Conservation (phyloP, 768 basidiomycete species). For the Trichaptum fuscoviolaceum region DNA sequence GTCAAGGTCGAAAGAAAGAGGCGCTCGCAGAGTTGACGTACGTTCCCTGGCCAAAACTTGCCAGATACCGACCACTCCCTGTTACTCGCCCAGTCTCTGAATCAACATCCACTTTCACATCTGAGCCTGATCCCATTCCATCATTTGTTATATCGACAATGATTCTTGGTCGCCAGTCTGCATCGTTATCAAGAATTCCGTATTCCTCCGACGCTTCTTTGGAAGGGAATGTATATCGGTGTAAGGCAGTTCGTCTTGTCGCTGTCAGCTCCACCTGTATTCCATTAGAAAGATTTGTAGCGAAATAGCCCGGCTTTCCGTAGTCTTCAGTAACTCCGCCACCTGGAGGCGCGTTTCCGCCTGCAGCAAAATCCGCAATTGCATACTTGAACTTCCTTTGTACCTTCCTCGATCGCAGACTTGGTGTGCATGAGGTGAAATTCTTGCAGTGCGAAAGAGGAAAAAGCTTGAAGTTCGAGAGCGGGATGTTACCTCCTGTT, state of each 20-base stretch:
- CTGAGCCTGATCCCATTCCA: conserved; percentile 56
- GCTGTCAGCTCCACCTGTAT: conserved; percentile 70
- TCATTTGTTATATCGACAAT: conserved; percentile 65
- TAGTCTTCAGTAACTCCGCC: background rate
- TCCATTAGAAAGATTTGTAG: conserved; percentile 57
- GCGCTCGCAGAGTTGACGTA: background rate
- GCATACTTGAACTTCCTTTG: conserved; percentile 45
- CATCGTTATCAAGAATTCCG: background rate
- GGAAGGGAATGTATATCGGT: conserved; percentile 62
- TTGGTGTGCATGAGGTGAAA: conserved; percentile 60
- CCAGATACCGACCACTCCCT: conserved; percentile 55
- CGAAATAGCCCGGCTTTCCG: conserved; percentile 54
- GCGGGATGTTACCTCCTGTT: conserved; percentile 36
- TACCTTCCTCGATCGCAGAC: conserved; percentile 47
- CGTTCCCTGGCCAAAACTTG: conserved; percentile 37
- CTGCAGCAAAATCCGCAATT: conserved; percentile 40
- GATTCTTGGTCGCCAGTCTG: conserved; percentile 54
- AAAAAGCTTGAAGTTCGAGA: conserved; percentile 64
- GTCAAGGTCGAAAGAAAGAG: background rate
- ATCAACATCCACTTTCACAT: conserved; percentile 57
- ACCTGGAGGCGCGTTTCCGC: background rate
- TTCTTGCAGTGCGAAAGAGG: conserved; percentile 57
- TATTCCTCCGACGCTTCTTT: background rate
- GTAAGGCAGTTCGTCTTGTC: conserved; percentile 62
- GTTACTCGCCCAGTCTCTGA: conserved; percentile 52